Conservation (phyloP, 2,329 filamentous ascomycete genomes). For the Ophiostoma sp. region DNA sequence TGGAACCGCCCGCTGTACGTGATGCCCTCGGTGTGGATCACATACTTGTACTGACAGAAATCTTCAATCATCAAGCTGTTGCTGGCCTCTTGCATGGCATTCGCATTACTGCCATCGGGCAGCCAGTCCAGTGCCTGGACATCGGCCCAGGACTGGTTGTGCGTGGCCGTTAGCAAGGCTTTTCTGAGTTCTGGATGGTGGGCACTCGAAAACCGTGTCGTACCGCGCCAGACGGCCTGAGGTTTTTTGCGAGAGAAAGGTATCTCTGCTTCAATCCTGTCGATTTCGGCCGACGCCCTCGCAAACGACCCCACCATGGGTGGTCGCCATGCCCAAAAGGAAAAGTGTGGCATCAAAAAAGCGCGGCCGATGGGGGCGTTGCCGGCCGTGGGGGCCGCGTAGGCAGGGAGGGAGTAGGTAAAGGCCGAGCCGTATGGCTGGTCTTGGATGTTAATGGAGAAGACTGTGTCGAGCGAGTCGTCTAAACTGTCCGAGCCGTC, state of each 20-base stretch:
- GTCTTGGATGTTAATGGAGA: slow-evolving; percentile 55
- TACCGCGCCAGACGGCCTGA: slow-evolving; percentile 52
- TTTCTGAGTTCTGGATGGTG: slow-evolving; percentile 43
- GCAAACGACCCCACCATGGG: slow-evolving; percentile 20
- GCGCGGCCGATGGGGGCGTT: slow-evolving; percentile 28
- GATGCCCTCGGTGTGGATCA: slow-evolving; percentile 51
- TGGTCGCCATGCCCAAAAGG: slow-evolving; percentile 27
- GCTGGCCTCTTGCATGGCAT: slow-evolving; percentile 43
- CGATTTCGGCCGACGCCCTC: slow-evolving; percentile 41
- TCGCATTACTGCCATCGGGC: slow-evolving; percentile 24
- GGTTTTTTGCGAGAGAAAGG: slow-evolving; percentile 41
- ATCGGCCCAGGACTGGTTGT: slow-evolving; percentile 49
- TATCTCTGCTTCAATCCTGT: slow-evolving; percentile 38
- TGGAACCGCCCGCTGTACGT: slow-evolving; percentile 51
- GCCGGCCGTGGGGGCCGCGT: slow-evolving; percentile 29
- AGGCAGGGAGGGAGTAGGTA: slow-evolving; percentile 48
- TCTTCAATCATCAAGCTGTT: slow-evolving; percentile 52
- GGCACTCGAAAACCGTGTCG: slow-evolving; percentile 44
- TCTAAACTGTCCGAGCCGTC: too few relatives aligned
- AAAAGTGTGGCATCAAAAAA: slow-evolving; percentile 28
- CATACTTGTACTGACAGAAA: slow-evolving; percentile 50
- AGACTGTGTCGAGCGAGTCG: slow-evolving; percentile 50
- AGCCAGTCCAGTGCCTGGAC: slow-evolving; percentile 42
- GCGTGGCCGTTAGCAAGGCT: slow-evolving; percentile 41
- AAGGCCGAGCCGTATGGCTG: slow-evolving; percentile 46